Conservation (phyloP, 495 filamentous ascomycete genomes). For the Parathielavia appendiculata region DNA sequence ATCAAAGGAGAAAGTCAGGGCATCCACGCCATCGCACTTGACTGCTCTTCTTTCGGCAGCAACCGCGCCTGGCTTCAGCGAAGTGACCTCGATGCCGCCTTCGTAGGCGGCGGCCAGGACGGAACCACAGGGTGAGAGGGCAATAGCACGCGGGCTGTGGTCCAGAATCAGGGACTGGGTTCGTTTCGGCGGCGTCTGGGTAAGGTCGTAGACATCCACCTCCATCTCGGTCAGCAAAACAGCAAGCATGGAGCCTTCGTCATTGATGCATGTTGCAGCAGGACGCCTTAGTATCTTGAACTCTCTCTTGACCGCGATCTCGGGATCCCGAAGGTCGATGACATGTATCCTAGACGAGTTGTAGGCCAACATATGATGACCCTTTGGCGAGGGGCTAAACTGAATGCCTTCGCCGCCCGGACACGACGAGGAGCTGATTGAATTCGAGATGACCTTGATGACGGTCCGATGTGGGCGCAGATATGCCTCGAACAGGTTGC, state of each 20-base stretch:
- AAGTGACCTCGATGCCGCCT: slow-evolving; percentile 80
- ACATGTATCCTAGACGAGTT: slow-evolving; percentile 84
- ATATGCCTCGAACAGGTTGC: slow-evolving; percentile 76
- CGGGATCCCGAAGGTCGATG: slow-evolving; percentile 56
- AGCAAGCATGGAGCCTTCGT: slow-evolving; percentile 71
- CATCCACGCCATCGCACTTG: slow-evolving; percentile 74
- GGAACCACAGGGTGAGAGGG: slow-evolving; percentile 71
- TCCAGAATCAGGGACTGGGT: slow-evolving; percentile 67
- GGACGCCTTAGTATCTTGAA: slow-evolving; percentile 75
- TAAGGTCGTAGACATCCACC: slow-evolving; percentile 75
- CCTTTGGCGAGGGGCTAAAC: slow-evolving; percentile 70
- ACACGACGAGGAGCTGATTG: slow-evolving; percentile 74
- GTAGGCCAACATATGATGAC: slow-evolving; percentile 68
- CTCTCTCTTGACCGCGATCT: slow-evolving; percentile 63
- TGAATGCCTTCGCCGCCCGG: slow-evolving; percentile 83
- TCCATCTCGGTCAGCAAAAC: slow-evolving; percentile 76
- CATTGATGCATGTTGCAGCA: slow-evolving; percentile 69
- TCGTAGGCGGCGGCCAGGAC: slow-evolving; percentile 84
- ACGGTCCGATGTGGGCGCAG: slow-evolving; percentile 63
- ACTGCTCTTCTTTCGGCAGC: slow-evolving; percentile 70
- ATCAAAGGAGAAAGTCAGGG: slow-evolving; percentile 75
- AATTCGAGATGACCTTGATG: slow-evolving; percentile 74
- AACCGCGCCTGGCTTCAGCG: slow-evolving; percentile 57
- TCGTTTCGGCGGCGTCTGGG: slow-evolving; percentile 54
- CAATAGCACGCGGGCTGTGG: slow-evolving; percentile 69